Percentiles rank a stretch among this genome's conserved stretches.
Conservation (phyloP, 306 rosid genomes). For the Vigna trinervia region DNA sequence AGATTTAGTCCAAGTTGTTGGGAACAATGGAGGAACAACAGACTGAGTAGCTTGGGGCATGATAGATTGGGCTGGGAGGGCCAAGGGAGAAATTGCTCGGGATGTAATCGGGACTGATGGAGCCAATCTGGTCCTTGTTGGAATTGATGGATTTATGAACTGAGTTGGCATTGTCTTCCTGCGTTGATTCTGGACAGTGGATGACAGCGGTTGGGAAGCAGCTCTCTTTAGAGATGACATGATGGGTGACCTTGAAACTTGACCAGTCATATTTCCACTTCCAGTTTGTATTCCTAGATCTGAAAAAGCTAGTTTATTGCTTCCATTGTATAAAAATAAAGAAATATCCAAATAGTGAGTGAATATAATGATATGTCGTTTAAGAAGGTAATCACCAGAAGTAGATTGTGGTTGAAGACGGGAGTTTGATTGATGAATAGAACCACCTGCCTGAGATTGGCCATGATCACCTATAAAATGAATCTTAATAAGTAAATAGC, state of each 20-base stretch:
- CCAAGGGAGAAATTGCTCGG: conserved; percentile 34
- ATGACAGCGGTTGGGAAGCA: conserved; percentile 44
- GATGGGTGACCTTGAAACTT: conserved; percentile 31
- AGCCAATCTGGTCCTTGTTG: conserved; percentile 19
- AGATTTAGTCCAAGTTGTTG: conserved; percentile 26
- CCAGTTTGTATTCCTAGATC: conserved; percentile 39
- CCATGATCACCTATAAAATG: conserved; percentile 32
- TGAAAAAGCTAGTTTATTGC: conserved; percentile 27
- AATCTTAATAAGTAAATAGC: conserved; percentile 28
- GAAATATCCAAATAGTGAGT: conserved; percentile 1
- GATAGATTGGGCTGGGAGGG: conserved; percentile 21
- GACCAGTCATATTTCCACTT: conserved; percentile 34
- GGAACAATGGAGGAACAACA: conserved; percentile 1
- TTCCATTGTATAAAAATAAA: conserved; percentile 18
- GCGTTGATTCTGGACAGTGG: conserved; percentile 32
- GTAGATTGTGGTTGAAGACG: conserved; percentile 19
- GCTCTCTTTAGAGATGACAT: conserved; percentile 44
- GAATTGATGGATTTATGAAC: conserved; percentile 22
- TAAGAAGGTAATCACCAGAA: conserved; percentile 39
- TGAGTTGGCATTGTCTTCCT: conserved; percentile 37
- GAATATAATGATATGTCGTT: conserved; percentile 23
- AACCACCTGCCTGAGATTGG: conserved; percentile 43
- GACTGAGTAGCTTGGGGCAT: conserved; percentile 20
- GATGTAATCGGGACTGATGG: conserved; percentile 34
- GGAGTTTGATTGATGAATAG: conserved; percentile 39